Conservation (phyloP, 192 early-diverging fungal species). For the Coemansia sp. region DNA sequence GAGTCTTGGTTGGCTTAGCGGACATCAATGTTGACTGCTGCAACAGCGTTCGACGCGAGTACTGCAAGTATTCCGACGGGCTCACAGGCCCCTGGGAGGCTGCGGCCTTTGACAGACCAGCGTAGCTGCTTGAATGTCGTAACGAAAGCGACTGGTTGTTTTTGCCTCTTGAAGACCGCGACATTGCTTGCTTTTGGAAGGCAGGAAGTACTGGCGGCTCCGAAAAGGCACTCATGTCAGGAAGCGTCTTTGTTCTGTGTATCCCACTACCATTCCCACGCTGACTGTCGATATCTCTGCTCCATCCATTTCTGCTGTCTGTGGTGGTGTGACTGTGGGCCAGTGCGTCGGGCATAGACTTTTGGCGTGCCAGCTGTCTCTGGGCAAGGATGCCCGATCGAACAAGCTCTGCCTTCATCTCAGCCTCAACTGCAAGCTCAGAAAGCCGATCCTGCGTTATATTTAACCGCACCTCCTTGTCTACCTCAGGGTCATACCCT, state of each 20-base stretch:
- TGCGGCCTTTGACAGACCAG: slow-evolving; percentile 32
- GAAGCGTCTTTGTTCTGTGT: slow-evolving; percentile 7
- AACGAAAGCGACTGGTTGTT: slow-evolving; percentile 11
- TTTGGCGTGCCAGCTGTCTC: slow-evolving; percentile 22
- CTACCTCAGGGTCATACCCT: slow-evolving; percentile 38
- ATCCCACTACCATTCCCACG: neutral
- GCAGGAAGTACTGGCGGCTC: slow-evolving; percentile 31
- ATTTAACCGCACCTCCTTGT: slow-evolving; percentile 13
- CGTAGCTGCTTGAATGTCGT: slow-evolving; percentile 36
- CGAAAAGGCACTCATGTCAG: neutral
- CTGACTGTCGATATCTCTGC: neutral
- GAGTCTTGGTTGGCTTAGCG: slow-evolving; percentile 2
- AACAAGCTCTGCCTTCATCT: slow-evolving; percentile 48
- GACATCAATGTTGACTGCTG: slow-evolving; percentile 15
- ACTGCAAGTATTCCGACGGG: slow-evolving; percentile 49
- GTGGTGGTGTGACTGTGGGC: neutral
- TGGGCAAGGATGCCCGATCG: slow-evolving; percentile 44
- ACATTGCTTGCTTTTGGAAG: slow-evolving; percentile 19
- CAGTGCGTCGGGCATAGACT: slow-evolving; percentile 12
- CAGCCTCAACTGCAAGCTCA: slow-evolving; percentile 45
- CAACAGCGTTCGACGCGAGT: slow-evolving; percentile 45
- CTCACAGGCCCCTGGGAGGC: slow-evolving; percentile 23
- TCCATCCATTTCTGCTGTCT: neutral
- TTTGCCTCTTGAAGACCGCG: slow-evolving; percentile 8
- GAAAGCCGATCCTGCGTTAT: slow-evolving; percentile 30